Base-by-base conservation (phyloP, 768 basidiomycete species). In the Rhizopogon vulgaris region DNA sequence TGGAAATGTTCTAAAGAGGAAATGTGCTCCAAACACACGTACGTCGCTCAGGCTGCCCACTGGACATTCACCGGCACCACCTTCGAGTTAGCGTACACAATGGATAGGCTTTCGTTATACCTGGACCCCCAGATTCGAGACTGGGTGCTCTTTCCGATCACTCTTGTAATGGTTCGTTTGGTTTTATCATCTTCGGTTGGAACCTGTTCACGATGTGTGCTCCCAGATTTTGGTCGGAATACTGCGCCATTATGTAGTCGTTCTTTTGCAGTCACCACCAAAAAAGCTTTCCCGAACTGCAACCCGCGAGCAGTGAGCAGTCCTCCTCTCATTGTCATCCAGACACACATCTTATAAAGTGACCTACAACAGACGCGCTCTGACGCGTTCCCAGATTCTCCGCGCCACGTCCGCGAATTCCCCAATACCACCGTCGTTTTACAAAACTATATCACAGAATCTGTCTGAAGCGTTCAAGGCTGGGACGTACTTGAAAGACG, bases 101-200 rank as follows among this genome's bases (percentile, higher is more conserved):
- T 38, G 54, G 52, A 9, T 53, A 77, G 75, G 58, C 66, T 70
- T 27, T 78, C 81, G 18, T 66, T 85, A 27, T 85, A 93, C 70
- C 84, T 97, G 43, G 94, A 97, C 73, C 94, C 94, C 39, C 90
- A 94, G 71, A 97, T 97, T 68, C 83, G 94, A 60, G 92, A 89
- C 64, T 90, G 87, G 88, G 85, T 97, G 40, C 71, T 97, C 53
- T 93, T 97, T 71, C 94, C 94, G 49, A 96, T 97, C 71, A 97
- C 94, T 48, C 75, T 96, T 56, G 93, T 97, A 65, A 96, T 96
- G 94, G 94, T 91, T 56, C 61, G 81, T 71, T 55, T 49, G 50
- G 28, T 34, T 32, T 7, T 9, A 39, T 45, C 32, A 47, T 27
- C 24, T 15, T 15, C n/a, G 4, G 24, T 32, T 43, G 10, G 39